phyloP scores from a whole-genome alignment of 2,329 filamentous ascomycete species.

The Clonostachys rosea region DNA sequence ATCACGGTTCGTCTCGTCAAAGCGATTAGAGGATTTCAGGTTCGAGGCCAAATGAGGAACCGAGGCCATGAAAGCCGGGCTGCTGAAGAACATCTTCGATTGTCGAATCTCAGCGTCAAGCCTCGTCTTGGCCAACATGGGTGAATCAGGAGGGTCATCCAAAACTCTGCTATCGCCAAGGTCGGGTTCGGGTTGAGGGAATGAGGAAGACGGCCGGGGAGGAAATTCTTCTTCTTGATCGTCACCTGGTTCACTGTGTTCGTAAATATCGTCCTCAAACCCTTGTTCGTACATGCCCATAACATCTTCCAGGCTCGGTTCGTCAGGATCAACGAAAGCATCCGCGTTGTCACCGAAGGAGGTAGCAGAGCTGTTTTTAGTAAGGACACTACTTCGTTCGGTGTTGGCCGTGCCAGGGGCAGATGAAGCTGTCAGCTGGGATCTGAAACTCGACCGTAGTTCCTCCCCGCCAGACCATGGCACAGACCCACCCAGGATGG shows the following conservation, averaged over 20 bases:
- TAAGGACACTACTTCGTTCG: slow-evolving; percentile 76
- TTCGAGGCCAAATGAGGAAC: slow-evolving; percentile 25
- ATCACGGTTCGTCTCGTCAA: slow-evolving; percentile 29
- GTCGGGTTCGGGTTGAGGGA: background rate
- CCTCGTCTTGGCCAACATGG: slow-evolving; percentile 10
- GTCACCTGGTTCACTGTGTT: slow-evolving; percentile 10
- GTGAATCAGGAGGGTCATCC: slow-evolving; percentile 6
- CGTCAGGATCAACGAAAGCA: slow-evolving; percentile 41
- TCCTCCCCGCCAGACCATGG: slow-evolving; percentile 48
- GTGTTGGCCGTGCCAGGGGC: slow-evolving; percentile 62
- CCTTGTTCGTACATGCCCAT: slow-evolving; percentile 67
- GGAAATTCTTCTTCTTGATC: background rate
- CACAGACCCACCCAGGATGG: slow-evolving; percentile 25
- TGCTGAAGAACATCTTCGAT: slow-evolving; percentile 33
- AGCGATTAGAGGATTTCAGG: slow-evolving; percentile 7
- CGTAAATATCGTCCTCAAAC: slow-evolving; percentile 41
- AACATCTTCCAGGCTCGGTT: slow-evolving; percentile 61
- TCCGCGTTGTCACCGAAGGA: slow-evolving; percentile 41
- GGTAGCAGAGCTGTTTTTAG: slow-evolving; percentile 71
- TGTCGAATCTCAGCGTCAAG: slow-evolving; percentile 30
- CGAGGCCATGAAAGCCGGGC: slow-evolving; percentile 28
- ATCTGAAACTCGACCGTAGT: slow-evolving; percentile 50
- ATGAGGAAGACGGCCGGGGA: background rate
- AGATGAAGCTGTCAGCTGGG: slow-evolving; percentile 49
- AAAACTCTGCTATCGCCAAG: slow-evolving; percentile 4